Conservation (phyloP, 257 asterid genomes). For the Solanum corneliomulleri region DNA sequence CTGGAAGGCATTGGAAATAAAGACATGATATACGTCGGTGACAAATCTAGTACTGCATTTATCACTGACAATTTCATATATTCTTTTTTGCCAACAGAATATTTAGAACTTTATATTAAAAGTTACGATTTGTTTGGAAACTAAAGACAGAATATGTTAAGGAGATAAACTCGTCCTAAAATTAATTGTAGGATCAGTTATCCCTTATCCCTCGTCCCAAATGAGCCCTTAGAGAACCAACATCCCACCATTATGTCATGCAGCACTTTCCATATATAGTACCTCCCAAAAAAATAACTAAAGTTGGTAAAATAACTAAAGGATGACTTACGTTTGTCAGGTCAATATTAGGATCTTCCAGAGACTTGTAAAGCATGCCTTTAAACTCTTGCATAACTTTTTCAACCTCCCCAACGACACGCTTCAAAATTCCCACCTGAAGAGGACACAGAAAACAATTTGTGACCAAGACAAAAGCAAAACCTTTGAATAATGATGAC, state of each 20-base stretch:
- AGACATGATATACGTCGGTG: neutral
- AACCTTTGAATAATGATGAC: neutral
- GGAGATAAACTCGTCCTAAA: neutral
- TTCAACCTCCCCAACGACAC: constrained; percentile 94
- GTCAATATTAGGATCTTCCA: constrained; percentile 94
- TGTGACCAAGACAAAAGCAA: neutral
- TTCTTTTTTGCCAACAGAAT: neutral
- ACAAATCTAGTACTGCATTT: neutral
- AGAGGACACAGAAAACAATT: neutral
- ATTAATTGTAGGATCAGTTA: neutral
- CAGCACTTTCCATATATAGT: neutral
- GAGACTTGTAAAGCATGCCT: constrained; percentile 86
- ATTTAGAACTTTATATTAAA: neutral
- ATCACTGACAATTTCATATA: neutral
- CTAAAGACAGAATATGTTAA: neutral
- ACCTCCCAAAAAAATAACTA: neutral
- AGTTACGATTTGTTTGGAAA: neutral
- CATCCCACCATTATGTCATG: neutral
- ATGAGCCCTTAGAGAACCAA: neutral
- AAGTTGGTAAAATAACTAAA: neutral
- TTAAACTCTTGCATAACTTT: constrained; percentile 92
- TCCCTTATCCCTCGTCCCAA: neutral
- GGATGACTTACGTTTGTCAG: constrained; percentile 57
- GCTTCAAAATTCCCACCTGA: constrained; percentile 91
- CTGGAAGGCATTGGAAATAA: neutral